Evolutionary conservation across 2,329 filamentous ascomycete species (phyloP).

Genomic region (Chaetothyriales sp.): DNA sequence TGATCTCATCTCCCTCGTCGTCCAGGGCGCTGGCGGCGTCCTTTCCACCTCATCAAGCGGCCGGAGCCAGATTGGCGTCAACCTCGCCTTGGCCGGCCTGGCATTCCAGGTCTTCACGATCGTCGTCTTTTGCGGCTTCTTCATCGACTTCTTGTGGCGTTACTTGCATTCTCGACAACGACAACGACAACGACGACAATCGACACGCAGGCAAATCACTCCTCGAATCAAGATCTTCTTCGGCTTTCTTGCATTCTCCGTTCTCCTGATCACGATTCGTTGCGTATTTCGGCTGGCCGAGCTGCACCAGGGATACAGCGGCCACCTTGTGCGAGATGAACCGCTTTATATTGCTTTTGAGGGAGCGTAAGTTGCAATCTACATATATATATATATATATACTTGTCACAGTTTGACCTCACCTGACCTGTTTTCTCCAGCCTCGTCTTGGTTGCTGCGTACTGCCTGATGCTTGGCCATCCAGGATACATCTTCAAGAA

Average conservation of each 20-base stretch:
- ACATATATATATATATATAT: no score
- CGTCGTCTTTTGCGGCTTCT: slow-evolving; percentile 19
- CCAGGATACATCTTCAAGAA: not conserved
- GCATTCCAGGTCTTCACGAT: slow-evolving; percentile 27
- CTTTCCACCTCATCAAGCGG: slow-evolving; percentile 11
- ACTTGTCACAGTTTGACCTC: not conserved
- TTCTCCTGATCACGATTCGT: slow-evolving; percentile 47
- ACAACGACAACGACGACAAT: no score
- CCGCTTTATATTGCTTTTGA: slow-evolving; percentile 43
- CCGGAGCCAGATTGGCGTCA: slow-evolving; percentile 17
- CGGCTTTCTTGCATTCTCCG: slow-evolving; percentile 38
- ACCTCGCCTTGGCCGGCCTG: slow-evolving; percentile 27
- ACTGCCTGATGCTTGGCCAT: not conserved
- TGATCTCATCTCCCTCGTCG: slow-evolving; percentile 26
- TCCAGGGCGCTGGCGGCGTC: slow-evolving; percentile 28
- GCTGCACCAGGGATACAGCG: slow-evolving; percentile 47
- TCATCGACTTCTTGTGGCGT: slow-evolving; percentile 15
- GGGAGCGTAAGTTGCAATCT: slow-evolving; percentile 25
- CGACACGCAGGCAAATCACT: not conserved
- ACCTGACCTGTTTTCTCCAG: not conserved
- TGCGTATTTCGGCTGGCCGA: slow-evolving; percentile 51
- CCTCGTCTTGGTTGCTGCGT: not conserved
- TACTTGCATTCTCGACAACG: not conserved
- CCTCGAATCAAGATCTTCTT: slow-evolving; percentile 30
- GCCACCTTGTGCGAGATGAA: slow-evolving; percentile 41